A percentile compares a stretch with the other conserved stretches of the same genome.
These are phyloP conservation scores for Phytophthora ramorum DNA, from an alignment of 352 stramenopile species.

Conservation along the genomic window DNA sequence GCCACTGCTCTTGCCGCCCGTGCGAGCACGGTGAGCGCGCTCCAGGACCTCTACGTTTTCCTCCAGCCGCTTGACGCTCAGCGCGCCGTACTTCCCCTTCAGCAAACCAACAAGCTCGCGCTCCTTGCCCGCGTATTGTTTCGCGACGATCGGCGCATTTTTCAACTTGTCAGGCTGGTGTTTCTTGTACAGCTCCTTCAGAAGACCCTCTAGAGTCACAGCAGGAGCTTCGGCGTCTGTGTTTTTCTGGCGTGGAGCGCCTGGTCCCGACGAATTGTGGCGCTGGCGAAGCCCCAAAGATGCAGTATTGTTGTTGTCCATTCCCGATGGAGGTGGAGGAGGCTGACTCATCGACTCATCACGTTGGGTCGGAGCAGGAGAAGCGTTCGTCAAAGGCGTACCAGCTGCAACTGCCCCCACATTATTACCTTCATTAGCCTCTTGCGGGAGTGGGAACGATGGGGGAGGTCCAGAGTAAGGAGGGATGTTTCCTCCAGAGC, in stretches of 20 bases:
- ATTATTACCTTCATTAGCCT: conserved; percentile 1
- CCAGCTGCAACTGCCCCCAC: background rate
- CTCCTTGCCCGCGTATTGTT: conserved; percentile 71
- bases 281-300: conserved; percentile 35
- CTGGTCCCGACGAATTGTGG: conserved; percentile 19
- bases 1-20: conserved; percentile 10
- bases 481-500: conserved; percentile 15
- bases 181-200: conserved; percentile 76
- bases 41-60: conserved; percentile 61
- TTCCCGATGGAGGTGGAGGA: conserved; percentile 6
- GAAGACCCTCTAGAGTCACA: conserved; percentile 59
- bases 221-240: conserved; percentile 2
- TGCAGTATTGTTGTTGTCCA: conserved; percentile 16
- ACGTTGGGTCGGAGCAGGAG: conserved; percentile 11
- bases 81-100: conserved; percentile 73
- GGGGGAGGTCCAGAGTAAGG: conserved; percentile 5
- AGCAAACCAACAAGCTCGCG: conserved; percentile 64
- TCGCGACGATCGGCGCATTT: conserved; percentile 63
- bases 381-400: conserved; percentile 6
- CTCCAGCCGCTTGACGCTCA: conserved; percentile 79
- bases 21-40: conserved; percentile 11
- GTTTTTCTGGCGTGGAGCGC: conserved; percentile 8
- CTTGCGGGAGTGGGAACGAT: conserved; percentile 14
- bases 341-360: background rate
- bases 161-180: conserved; percentile 81